A percentile compares a stretch with the other conserved stretches of the same genome.
These are phyloP conservation scores for Talaromyces nanjingensis DNA, from an alignment of 495 filamentous ascomycete genomes.

Conservation along the genomic window DNA sequence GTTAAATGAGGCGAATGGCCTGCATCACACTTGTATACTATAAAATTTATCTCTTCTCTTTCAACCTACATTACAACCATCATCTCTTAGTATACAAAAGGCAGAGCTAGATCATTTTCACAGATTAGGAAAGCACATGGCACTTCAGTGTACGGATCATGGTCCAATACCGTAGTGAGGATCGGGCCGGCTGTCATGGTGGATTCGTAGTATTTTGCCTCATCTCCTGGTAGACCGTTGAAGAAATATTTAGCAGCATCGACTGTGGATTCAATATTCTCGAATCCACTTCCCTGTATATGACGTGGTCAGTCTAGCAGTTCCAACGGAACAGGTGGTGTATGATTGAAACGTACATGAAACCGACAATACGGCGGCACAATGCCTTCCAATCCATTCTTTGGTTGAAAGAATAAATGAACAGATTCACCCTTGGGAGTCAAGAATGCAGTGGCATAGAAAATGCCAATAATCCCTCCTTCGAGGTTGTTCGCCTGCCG, in stretches of 20 bases:
- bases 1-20: background rate
- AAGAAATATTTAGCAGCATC: slow-evolving; percentile 5
- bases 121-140: background rate
- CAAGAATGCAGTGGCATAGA: background rate
- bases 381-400: background rate
- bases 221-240: slow-evolving; percentile 2
- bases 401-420: background rate
- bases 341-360: background rate
- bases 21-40: background rate
- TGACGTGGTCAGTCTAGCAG: background rate
- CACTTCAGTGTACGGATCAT: background rate
- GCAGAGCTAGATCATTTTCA: background rate
- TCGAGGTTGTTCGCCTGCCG: background rate
- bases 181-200: background rate
- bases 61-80: background rate
- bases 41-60: background rate
- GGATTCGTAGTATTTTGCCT: slow-evolving; percentile 2
- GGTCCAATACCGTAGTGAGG: background rate
- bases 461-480: background rate
- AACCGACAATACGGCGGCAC: slow-evolving; percentile 4
- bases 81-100: background rate
- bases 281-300: background rate
- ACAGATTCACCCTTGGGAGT: background rate
- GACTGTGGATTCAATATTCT: slow-evolving; percentile 25
- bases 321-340: too few species aligned